phyloP scores from a whole-genome alignment of 2,329 filamentous ascomycete genomes.

The Microcyclospora pomicola region DNA sequence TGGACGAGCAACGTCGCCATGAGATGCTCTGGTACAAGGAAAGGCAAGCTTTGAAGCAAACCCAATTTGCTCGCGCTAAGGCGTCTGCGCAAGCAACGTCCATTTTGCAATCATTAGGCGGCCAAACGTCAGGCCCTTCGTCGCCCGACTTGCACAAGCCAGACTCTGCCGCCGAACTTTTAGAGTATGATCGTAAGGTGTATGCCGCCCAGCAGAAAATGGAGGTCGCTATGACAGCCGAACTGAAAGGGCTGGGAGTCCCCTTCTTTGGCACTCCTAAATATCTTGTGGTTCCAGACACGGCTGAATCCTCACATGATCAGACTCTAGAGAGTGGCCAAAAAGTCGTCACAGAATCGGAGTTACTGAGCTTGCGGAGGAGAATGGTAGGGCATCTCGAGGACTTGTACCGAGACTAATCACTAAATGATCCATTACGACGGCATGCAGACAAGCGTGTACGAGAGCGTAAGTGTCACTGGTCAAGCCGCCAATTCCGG shows the following conservation, averaged over 20 bases:
- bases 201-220: constrained; percentile 46
- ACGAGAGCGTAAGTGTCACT: too few species aligned
- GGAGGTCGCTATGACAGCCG: constrained; percentile 42
- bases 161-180: constrained; percentile 38
- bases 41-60: constrained; percentile 21
- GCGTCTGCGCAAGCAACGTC: constrained; percentile 18
- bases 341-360: constrained; percentile 17
- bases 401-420: constrained; percentile 26
- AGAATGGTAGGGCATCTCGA: constrained; percentile 26
- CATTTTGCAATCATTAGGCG: constrained; percentile 17
- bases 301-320: too few species aligned
- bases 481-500: too few species aligned
- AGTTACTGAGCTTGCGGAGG: constrained; percentile 21
- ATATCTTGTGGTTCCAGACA: constrained; percentile 27
- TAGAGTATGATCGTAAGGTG: constrained; percentile 48
- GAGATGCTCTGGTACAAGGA: constrained; percentile 42
- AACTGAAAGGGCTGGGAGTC: constrained; percentile 43
- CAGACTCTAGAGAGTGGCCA: too few species aligned
- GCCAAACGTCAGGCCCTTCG: constrained; percentile 5
- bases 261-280: constrained; percentile 45
- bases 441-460: too few species aligned
- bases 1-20: constrained; percentile 48
- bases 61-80: constrained; percentile 14
- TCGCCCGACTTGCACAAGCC: constrained; percentile 3
- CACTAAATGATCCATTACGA: constrained; percentile 26